A percentile compares a stretch with the other conserved stretches of the same genome.
phyloP scores from a whole-genome alignment of 352 stramenopile genomes.

The Globisporangium camurandrum region DNA sequence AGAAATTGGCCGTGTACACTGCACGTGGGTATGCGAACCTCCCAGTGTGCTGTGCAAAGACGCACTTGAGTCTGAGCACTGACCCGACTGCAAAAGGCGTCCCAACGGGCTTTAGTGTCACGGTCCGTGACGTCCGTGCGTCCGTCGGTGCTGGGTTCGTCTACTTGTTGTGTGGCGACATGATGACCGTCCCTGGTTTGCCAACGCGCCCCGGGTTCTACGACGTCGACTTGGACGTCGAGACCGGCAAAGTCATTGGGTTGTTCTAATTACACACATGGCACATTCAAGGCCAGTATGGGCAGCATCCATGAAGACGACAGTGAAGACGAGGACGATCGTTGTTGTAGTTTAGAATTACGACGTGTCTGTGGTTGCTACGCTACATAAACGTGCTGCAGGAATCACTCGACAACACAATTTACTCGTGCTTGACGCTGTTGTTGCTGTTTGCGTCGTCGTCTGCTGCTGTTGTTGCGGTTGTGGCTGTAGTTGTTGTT shows the following conservation, averaged over 20 bases:
- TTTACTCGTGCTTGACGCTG: too few relatives aligned
- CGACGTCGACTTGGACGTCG: conserved; percentile 95
- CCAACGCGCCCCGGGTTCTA: conserved; percentile 97
- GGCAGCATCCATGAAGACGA: not conserved
- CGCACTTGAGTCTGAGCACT: conserved; percentile 96
- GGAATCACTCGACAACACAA: too few relatives aligned
- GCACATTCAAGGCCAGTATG: not conserved
- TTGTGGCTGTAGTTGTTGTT: too few relatives aligned
- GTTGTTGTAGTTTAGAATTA: too few relatives aligned
- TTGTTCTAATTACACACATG: conserved; percentile 74
- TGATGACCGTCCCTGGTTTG: conserved; percentile 99
- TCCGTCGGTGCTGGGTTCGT: conserved; percentile 96
- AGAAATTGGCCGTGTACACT: conserved; percentile 92
- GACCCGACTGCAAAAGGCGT: conserved; percentile 92
- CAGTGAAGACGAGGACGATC: not conserved
- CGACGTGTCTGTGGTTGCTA: not conserved
- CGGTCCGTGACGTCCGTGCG: conserved; percentile 92
- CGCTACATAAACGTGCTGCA: not conserved
- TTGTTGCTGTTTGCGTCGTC: not conserved
- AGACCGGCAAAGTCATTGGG: conserved; percentile 94
- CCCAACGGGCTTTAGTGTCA: conserved; percentile 91
- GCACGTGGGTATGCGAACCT: conserved; percentile 55
- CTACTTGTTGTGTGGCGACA: conserved; percentile 93
- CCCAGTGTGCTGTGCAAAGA: conserved; percentile 98
- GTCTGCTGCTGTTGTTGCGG: too few relatives aligned